Evolutionary conservation across 306 rosid genomes (phyloP).

Genomic region (Casuarina equisetifolia): DNA sequence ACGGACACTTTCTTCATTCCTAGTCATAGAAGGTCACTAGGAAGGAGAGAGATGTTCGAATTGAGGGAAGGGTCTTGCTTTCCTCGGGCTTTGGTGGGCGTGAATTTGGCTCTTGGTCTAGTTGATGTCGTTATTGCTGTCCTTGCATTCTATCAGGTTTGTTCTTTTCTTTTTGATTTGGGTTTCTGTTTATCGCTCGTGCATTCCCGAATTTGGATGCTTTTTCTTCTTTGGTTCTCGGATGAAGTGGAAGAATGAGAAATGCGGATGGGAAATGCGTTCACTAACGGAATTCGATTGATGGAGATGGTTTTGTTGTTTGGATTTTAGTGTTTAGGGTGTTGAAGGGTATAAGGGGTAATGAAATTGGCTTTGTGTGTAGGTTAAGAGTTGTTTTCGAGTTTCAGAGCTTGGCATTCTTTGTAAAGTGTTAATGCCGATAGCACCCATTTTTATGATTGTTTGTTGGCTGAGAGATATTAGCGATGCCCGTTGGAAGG

Average conservation of each 20-base stretch:
- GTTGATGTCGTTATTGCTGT: constrained; percentile 57
- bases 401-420: constrained; percentile 20
- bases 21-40: constrained; percentile 12
- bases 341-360: not conserved
- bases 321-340: constrained; percentile 21
- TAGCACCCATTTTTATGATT: not conserved
- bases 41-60: constrained; percentile 43
- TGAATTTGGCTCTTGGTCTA: constrained; percentile 65
- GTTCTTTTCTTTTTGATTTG: constrained; percentile 12
- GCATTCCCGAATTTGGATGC: constrained; percentile 17
- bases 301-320: not conserved
- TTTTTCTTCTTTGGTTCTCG: constrained; percentile 7
- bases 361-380: constrained; percentile 10
- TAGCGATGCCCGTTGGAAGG: constrained; percentile 11
- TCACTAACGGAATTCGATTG: constrained; percentile 6
- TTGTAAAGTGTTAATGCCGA: constrained; percentile 2
- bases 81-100: constrained; percentile 50
- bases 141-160: constrained; percentile 80
- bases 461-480: not conserved
- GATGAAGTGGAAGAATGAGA: constrained; percentile 10
- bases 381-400: constrained; percentile 15
- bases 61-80: constrained; percentile 60
- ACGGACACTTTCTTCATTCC: constrained; percentile 14
- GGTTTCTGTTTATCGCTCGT: constrained; percentile 13
- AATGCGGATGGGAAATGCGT: constrained; percentile 19